Percentiles rank a stretch among this genome's conserved stretches.
These are phyloP conservation scores for Peterozyma xylosa DNA, from an alignment of 805 yeast genomes.

Conservation along the genomic window DNA sequence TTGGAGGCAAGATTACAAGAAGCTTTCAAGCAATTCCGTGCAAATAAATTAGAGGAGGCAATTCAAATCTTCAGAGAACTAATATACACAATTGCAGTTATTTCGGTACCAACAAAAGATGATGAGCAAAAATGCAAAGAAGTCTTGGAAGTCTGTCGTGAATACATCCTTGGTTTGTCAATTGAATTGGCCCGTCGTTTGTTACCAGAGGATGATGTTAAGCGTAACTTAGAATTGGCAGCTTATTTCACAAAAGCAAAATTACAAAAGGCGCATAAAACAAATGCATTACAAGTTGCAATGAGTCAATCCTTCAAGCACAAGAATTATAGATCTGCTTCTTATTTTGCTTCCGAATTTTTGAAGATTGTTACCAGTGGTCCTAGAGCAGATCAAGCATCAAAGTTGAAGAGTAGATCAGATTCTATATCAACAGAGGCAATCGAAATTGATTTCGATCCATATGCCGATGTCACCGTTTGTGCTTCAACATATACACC, in stretches of 20 bases:
- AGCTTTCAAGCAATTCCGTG: constrained; percentile 79
- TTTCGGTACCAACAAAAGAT: constrained; percentile 65
- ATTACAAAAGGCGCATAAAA: constrained; percentile 74
- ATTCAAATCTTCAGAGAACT: constrained; percentile 72
- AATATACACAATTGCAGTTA: constrained; percentile 65
- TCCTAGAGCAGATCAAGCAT: constrained; percentile 82
- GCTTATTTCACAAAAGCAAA: constrained; percentile 89
- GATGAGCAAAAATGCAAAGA: constrained; percentile 73
- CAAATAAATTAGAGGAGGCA: constrained; percentile 78
- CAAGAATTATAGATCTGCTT: constrained; percentile 83
- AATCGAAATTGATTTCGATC: constrained; percentile 86
- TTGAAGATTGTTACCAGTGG: constrained; percentile 65
- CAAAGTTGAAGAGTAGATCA: constrained; percentile 70
- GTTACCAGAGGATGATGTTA: constrained; percentile 59
- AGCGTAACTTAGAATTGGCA: constrained; percentile 89
- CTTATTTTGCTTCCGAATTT: constrained; percentile 82
- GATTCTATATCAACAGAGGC: constrained; percentile 82
- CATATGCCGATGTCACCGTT: constrained; percentile 82
- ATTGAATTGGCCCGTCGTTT: constrained; percentile 87
- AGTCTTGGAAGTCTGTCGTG: constrained; percentile 68
- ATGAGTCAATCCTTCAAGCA: constrained; percentile 86
- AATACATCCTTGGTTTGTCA: constrained; percentile 86
- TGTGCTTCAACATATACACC: constrained; percentile 88
- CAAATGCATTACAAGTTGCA: constrained; percentile 89
- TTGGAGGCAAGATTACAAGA: constrained; percentile 55